Percentiles rank a stretch among this genome's conserved stretches.
Evolutionary conservation across 305 asterid genomes (phyloP).

Genomic region (Fraxinus velutina): DNA sequence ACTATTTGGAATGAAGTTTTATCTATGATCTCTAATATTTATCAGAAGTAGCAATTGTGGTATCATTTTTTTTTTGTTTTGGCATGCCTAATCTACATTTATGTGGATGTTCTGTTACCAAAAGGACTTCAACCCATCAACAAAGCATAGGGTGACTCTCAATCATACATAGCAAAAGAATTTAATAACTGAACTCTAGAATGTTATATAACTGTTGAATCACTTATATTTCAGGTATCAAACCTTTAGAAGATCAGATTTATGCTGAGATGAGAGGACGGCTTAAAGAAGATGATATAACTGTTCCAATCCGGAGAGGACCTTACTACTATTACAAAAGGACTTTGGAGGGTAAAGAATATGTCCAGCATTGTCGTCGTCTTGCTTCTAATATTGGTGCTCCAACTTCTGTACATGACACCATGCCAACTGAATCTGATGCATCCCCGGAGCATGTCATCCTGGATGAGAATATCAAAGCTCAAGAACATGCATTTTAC

Average conservation of each 20-base stretch:
- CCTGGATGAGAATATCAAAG: constrained; percentile 86
- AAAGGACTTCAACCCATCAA: background rate
- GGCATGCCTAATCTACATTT: background rate
- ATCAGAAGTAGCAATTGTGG: background rate
- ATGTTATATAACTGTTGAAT: constrained; percentile 17
- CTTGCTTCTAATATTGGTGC: constrained; percentile 41
- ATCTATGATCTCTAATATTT: background rate
- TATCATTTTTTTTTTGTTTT: background rate
- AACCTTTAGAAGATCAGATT: constrained; percentile 67
- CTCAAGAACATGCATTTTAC: constrained; percentile 63
- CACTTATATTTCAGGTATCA: constrained; percentile 52
- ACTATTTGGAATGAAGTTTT: background rate
- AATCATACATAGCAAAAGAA: background rate
- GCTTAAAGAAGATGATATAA: constrained; percentile 83
- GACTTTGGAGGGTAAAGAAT: constrained; percentile 89
- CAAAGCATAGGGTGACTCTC: background rate
- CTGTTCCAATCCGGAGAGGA: constrained; percentile 73
- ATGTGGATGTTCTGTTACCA: background rate
- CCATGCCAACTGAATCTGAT: constrained; percentile 78
- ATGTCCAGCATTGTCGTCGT: constrained; percentile 73
- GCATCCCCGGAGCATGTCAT: constrained; percentile 81
- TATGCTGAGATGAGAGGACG: constrained; percentile 80
- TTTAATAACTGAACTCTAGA: background rate
- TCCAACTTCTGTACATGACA: constrained; percentile 63
- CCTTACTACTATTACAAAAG: constrained; percentile 75